Percentiles rank a stretch among this genome's conserved stretches.
These are phyloP conservation scores for Ophidiomyces ophidiicola DNA, from an alignment of 2,329 filamentous ascomycete genomes.

Conservation along the genomic window DNA sequence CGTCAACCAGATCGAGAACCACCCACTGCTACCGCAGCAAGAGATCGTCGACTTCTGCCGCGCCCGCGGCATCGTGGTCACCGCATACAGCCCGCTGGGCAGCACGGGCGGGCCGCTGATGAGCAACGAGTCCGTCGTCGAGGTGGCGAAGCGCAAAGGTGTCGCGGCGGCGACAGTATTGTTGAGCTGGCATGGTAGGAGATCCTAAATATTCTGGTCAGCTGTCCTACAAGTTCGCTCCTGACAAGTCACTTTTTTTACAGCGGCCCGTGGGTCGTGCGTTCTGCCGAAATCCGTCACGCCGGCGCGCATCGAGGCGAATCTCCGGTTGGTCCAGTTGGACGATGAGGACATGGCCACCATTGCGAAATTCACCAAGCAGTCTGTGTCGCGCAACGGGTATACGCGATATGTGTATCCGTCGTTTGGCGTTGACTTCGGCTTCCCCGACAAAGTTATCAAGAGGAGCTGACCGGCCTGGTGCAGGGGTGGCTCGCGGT, in stretches of 20 bases:
- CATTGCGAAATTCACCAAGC: constrained; percentile 28
- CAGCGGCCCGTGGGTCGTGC: constrained; percentile 14
- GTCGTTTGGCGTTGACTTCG: constrained; percentile 55
- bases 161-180: constrained; percentile 31
- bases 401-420: constrained; percentile 50
- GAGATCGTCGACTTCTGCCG: constrained; percentile 42
- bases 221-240: not conserved
- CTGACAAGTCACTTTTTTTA: not conserved
- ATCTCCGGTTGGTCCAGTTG: constrained; percentile 30
- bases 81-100: constrained; percentile 37
- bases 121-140: constrained; percentile 31
- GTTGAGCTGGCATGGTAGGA: constrained; percentile 35
- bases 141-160: constrained; percentile 31
- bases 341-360: constrained; percentile 28
- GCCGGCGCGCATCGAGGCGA: constrained; percentile 31
- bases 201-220: not conserved
- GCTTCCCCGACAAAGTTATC: constrained; percentile 54
- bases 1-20: constrained; percentile 71
- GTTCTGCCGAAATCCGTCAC: constrained; percentile 20
- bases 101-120: constrained; percentile 35
- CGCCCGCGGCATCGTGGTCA: constrained; percentile 40
- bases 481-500: too few relatives aligned
- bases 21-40: constrained; percentile 54
- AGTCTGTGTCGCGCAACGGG: constrained; percentile 21
- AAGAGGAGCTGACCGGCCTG: constrained; percentile 1